Base-by-base conservation (phyloP, 2,329 filamentous ascomycete species). In the Verruconis gallopava region DNA sequence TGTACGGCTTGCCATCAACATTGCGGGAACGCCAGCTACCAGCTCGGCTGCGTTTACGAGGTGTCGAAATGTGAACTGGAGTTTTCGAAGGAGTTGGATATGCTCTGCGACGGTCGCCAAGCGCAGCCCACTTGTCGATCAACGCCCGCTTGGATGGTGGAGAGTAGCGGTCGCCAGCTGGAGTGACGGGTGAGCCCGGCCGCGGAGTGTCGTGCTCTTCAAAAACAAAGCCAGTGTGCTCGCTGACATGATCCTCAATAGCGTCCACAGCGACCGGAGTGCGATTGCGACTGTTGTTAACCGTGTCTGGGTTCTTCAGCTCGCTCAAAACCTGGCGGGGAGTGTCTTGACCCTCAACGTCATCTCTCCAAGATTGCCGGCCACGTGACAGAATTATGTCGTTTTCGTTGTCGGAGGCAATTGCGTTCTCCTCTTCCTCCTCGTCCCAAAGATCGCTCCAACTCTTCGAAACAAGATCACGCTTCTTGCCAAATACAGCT, bases 371-470 rank as follows among this genome's bases (percentile, higher is more conserved):
- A 45, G 62, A 60, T 62, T 56, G 49, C 72, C 73, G 62, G 58
- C 50, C 42, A 39, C 43, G 32, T 14, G 38, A 51, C 44, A 21
- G 51, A 42, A 30, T 56, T 47, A 34, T n/a, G 46, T 65, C 63
- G 47, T 71, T 71, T 55, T 80, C 75, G 52, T 80, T 73, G 25
- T 71, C 68, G 51, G 83, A 75, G 48, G 81, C 55, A 14, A 58
- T 48, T 42, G 53, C 55, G 39, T 55, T 21, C 19, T 49, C 77
- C 54, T 91, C 86, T 42, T 96, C 89, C 58, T 96, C 89, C 60
- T 96, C 89, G 45, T 96, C 89, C 81, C 86, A 95, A 60, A 96
- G 77, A 60, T 98, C 91, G 55, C 88, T 94, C 91, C 91, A 98
- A 69, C 91, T 96, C 79, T 96, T 96, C 44, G 91, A 94, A 37